These are phyloP conservation scores for Amanita subjunquillea DNA, from an alignment of 768 basidiomycete genomes.

Conservation along the genomic window DNA sequence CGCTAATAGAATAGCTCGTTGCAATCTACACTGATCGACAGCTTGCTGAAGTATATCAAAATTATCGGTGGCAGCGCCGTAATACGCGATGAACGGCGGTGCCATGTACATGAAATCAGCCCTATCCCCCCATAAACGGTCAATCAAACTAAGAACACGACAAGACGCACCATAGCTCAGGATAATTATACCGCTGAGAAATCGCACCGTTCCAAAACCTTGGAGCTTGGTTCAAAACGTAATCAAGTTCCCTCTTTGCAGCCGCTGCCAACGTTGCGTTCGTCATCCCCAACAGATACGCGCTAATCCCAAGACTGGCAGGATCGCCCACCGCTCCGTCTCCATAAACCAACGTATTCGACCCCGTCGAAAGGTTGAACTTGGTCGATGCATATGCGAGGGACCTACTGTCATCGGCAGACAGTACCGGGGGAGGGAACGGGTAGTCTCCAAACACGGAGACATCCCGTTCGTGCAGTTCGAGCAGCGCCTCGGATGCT, in stretches of 20 bases:
- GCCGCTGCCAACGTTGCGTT: constrained; percentile 20
- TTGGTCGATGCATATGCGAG: constrained; percentile 29
- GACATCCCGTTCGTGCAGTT: constrained; percentile 27
- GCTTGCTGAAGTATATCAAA: constrained; percentile 22
- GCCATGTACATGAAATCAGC: constrained; percentile 44
- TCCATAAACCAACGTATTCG: constrained; percentile 24
- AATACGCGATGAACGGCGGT: constrained; percentile 40
- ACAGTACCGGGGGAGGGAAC: constrained; percentile 21
- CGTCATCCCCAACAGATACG: constrained; percentile 30
- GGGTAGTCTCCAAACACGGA: constrained; percentile 28
- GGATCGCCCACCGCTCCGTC: constrained; percentile 36
- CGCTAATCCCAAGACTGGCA: constrained; percentile 37
- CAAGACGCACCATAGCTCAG: constrained; percentile 31
- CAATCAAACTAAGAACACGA: background rate
- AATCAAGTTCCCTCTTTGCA: constrained; percentile 21
- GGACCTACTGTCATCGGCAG: constrained; percentile 13
- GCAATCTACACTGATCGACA: constrained; percentile 27
- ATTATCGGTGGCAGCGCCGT: constrained; percentile 28
- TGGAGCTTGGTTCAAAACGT: constrained; percentile 23
- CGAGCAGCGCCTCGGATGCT: constrained; percentile 29
- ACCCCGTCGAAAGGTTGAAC: constrained; percentile 23
- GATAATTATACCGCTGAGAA: constrained; percentile 26
- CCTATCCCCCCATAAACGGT: constrained; percentile 16
- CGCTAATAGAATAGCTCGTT: constrained; percentile 24
- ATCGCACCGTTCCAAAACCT: constrained; percentile 35